Conservation (phyloP, 768 basidiomycete species). For the Suillus hirtellus region DNA sequence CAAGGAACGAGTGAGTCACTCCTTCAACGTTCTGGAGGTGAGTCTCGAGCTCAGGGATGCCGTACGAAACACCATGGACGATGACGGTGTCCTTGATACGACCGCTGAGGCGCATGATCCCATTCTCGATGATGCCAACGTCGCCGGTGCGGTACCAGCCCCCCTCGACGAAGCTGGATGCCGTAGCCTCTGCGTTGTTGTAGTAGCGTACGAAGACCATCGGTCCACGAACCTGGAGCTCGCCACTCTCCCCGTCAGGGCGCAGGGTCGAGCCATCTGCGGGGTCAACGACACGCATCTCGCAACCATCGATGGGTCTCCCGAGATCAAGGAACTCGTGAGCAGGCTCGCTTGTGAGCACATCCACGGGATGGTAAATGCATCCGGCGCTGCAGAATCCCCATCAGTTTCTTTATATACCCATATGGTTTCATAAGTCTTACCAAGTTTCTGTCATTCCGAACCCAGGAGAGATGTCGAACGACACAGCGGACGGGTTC, state of each 20-base stretch:
- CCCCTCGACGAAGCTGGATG: constrained; percentile 45
- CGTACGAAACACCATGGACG: constrained; percentile 41
- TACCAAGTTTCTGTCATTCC: constrained; percentile 46
- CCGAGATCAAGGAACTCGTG: constrained; percentile 42
- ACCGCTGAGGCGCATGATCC: constrained; percentile 38
- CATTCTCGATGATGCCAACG: constrained; percentile 39
- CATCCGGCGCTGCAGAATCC: constrained; percentile 34
- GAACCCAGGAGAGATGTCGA: constrained; percentile 31
- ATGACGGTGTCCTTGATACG: constrained; percentile 42
- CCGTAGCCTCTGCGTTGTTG: constrained; percentile 49
- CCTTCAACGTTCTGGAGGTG: constrained; percentile 40
- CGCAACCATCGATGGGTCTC: constrained; percentile 30
- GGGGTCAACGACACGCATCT: constrained; percentile 37
- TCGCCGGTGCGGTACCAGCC: constrained; percentile 68
- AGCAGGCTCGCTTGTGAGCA: constrained; percentile 16
- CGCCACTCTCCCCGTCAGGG: constrained; percentile 34
- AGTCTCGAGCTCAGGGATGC: constrained; percentile 36
- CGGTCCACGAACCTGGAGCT: constrained; percentile 44
- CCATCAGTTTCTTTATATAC: background rate
- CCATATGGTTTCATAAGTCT: constrained; percentile 13
- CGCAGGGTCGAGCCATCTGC: constrained; percentile 29
- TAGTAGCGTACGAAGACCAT: constrained; percentile 46
- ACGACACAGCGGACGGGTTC: constrained; percentile 15
- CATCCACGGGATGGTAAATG: constrained; percentile 37
- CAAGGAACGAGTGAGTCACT: constrained; percentile 33